Evolutionary conservation across 768 basidiomycete genomes (phyloP).

Genomic region (Rhizopogon sp.): DNA sequence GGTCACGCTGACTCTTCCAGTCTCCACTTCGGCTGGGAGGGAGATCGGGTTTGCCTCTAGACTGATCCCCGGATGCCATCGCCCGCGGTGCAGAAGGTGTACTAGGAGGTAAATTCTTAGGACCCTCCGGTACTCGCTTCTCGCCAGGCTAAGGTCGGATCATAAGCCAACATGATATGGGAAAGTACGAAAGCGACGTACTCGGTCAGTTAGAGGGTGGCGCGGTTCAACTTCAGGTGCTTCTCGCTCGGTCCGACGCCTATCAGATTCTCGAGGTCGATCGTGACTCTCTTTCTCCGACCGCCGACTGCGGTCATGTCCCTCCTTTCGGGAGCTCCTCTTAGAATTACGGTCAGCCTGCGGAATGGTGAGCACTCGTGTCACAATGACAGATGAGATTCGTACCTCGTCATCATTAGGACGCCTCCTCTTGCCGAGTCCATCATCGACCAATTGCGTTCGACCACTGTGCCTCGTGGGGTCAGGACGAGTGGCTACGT

Average conservation of each 20-base stretch:
- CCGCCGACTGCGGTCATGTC: conserved; percentile 66
- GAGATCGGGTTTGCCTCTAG: conserved; percentile 39
- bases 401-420: conserved; percentile 71
- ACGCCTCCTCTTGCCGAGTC: conserved; percentile 68
- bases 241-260: conserved; percentile 63
- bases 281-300: conserved; percentile 69
- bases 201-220: conserved; percentile 55
- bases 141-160: conserved; percentile 37
- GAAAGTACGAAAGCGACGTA: conserved; percentile 23
- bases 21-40: conserved; percentile 37
- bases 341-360: conserved; percentile 76
- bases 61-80: conserved; percentile 49
- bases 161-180: conserved; percentile 4
- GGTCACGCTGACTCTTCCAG: conserved; percentile 40
- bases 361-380: conserved; percentile 9
- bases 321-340: conserved; percentile 74
- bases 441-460: conserved; percentile 49
- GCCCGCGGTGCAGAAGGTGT: conserved; percentile 71
- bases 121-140: conserved; percentile 53
- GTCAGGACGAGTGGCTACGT: conserved; percentile 56
- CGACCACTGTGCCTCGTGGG: conserved; percentile 47
- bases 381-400: conserved; percentile 7
- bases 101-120: conserved; percentile 48
- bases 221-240: conserved; percentile 44
- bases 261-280: conserved; percentile 60